phyloP scores from a whole-genome alignment of 306 rosid genomes.

The Rosa chinensis region DNA sequence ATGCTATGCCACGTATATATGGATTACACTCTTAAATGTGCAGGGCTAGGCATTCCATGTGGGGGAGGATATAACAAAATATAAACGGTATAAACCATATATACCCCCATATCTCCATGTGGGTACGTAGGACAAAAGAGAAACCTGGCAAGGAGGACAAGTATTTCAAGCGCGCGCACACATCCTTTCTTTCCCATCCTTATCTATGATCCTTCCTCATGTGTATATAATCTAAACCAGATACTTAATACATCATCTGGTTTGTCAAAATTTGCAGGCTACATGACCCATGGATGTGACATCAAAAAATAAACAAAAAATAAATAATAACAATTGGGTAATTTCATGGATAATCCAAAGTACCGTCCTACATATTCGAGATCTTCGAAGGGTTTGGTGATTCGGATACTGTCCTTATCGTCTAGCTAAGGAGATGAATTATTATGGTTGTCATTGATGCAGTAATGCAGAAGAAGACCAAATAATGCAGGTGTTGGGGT shows the following conservation, averaged over 20 bases:
- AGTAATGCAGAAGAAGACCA: constrained; percentile 15
- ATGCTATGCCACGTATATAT: constrained; percentile 27
- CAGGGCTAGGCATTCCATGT: neutral
- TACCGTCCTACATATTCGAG: neutral
- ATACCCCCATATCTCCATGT: constrained; percentile 15
- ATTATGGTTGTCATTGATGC: neutral
- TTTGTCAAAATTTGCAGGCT: constrained; percentile 30
- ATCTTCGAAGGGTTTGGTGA: neutral
- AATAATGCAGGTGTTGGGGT: constrained; percentile 24
- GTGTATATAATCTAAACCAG: constrained; percentile 19
- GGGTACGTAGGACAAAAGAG: constrained; percentile 6
- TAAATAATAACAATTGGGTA: neutral
- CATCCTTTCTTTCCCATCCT: constrained; percentile 11
- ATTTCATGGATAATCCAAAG: neutral
- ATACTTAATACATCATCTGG: constrained; percentile 11
- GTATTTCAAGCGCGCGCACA: neutral
- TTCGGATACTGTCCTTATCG: neutral
- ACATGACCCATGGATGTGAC: constrained; percentile 20
- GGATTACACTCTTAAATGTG: neutral
- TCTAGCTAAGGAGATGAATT: neutral
- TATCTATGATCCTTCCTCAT: constrained; percentile 35
- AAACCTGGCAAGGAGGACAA: constrained; percentile 30
- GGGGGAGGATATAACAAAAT: constrained; percentile 21
- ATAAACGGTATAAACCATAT: constrained; percentile 1
- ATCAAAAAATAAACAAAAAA: neutral